Evolutionary conservation across 1,284 basidiomycete genomes (phyloP).

Genomic region (Vanrija sp.): DNA sequence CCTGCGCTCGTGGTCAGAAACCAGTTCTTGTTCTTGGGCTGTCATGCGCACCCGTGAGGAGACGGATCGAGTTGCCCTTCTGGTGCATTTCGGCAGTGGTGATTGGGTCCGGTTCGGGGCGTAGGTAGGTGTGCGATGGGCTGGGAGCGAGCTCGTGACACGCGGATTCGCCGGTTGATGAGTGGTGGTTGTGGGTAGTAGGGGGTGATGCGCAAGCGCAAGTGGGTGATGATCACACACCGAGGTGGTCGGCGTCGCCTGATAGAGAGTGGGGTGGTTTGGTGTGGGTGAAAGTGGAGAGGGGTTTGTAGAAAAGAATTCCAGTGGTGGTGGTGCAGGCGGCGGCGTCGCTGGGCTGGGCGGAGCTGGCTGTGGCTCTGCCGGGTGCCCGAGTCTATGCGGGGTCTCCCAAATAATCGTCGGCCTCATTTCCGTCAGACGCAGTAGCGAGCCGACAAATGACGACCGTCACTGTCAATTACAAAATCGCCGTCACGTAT

Average conservation of each 20-base stretch:
- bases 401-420: too few species aligned
- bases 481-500: too few species aligned
- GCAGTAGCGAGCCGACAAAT: too few species aligned
- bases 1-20: constrained; percentile 55
- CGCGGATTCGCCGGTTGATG: background rate
- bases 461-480: too few species aligned
- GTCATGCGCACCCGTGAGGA: constrained; percentile 72
- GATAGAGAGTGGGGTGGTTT: background rate
- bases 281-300: background rate
- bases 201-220: background rate
- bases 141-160: background rate
- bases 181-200: background rate
- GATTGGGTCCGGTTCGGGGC: background rate
- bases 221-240: background rate
- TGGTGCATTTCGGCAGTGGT: constrained; percentile 54
- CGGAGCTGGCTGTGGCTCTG: too few species aligned
- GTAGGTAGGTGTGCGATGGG: background rate
- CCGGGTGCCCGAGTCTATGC: too few species aligned
- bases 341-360: too few species aligned
- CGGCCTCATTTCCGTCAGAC: too few species aligned
- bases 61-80: constrained; percentile 82
- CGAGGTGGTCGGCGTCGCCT: background rate
- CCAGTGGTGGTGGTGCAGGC: background rate
- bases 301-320: background rate
- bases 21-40: background rate